Evolutionary conservation across 768 basidiomycete genomes (phyloP), one percentile per base, ranked within the genome.

Genomic region (Boletus vermiculosoides): DNA sequence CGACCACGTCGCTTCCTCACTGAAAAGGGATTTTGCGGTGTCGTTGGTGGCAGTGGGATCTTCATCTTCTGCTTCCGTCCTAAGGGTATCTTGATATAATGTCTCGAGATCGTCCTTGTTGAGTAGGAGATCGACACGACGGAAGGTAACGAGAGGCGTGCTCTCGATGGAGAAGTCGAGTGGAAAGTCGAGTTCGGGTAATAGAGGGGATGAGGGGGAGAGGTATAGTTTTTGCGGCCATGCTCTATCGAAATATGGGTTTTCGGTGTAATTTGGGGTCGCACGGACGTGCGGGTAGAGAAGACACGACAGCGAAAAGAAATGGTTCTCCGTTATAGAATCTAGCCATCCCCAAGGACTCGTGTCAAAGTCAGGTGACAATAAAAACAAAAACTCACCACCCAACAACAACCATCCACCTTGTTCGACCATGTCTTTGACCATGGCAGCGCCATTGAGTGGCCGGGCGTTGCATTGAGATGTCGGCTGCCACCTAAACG

Each of bases 371-470:
- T 39, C 16, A 4, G 30, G 31, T 28, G 5, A 31, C 20, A 28
- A 8, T 22, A 15, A 40, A 31, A 36, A 33, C 30, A n/a, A 28
- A 54, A 63, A 71, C 78, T 55, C 64, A 84, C 84, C 84, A 30
- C 87, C 87, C 8, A 88, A 66, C 8, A 88, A 62, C 16, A 87
- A 72, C 87, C 87, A 88, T 2, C 87, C 87, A 13, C 86, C 87
- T n/a, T 81, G 74, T 64, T 86, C 80, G 15, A 86, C 85, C 65
- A 88, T 69, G 58, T 85, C 79, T 55, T 71, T 74, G 42, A 88
- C 74, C 46, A 88, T 70, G 11, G 70, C 71, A 39, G 74, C 76
- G 16, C 72, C 66, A 52, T 76, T 65, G 54, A 83, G 70, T 13
- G 75, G 74, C 12, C 72, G 71, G 33, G 82, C 62, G 2, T 74